Percentiles rank a stretch among this genome's conserved stretches.
Conservation (phyloP, 805 yeast species). For the Komagataella populi region DNA sequence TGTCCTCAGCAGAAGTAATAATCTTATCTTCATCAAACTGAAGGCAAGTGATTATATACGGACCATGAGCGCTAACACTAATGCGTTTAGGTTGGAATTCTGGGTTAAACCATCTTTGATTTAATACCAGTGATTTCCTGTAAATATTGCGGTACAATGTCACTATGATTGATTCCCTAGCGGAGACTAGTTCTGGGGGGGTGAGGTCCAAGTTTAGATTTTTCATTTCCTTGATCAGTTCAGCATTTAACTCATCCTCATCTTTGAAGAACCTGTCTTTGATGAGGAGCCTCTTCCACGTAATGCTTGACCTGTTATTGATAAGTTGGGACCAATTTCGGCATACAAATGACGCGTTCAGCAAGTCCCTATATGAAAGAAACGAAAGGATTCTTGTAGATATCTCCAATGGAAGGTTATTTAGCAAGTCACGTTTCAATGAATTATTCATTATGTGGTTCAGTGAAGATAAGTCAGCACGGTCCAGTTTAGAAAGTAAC, state of each 20-base stretch:
- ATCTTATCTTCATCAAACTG: conserved; percentile 87
- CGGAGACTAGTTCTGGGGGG: conserved; percentile 6
- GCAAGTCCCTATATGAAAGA: conserved; percentile 50
- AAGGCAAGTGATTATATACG: conserved; percentile 84
- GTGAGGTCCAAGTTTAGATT: not conserved
- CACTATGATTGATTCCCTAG: not conserved
- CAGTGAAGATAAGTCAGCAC: conserved; percentile 50
- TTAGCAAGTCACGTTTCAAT: conserved; percentile 61
- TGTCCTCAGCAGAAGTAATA: conserved; percentile 87
- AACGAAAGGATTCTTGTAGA: conserved; percentile 48
- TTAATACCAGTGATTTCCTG: conserved; percentile 42
- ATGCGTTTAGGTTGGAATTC: conserved; percentile 52
- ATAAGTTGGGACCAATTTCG: conserved; percentile 48
- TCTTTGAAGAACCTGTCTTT: conserved; percentile 45
- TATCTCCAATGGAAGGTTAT: conserved; percentile 64
- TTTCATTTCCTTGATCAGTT: conserved; percentile 10
- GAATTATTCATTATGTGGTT: conserved; percentile 34
- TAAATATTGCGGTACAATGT: conserved; percentile 37
- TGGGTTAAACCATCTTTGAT: conserved; percentile 73
- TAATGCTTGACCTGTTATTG: conserved; percentile 40
- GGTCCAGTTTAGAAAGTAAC: conserved; percentile 42
- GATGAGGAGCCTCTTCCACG: conserved; percentile 60
- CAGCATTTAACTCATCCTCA: conserved; percentile 28
- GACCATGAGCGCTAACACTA: conserved; percentile 55
- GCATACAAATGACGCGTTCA: conserved; percentile 51